These are phyloP conservation scores for Aspergillus avenaceus DNA, from an alignment of 495 filamentous ascomycete species.

Conservation along the genomic window DNA sequence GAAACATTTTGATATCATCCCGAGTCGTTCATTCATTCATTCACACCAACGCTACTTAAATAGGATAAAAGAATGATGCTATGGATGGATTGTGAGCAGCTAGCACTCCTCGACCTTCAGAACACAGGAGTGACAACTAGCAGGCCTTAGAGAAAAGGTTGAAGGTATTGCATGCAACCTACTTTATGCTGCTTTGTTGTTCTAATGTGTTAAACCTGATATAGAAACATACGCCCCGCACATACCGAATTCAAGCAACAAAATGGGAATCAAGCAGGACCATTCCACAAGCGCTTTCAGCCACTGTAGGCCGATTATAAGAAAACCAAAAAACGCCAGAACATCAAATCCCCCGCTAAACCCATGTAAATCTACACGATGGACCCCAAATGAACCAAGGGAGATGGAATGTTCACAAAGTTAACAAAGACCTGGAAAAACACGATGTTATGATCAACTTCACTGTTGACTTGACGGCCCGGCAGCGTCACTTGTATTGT, in stretches of 20 bases:
- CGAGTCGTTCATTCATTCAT: no score
- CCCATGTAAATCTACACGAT: background rate
- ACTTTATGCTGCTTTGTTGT: no score
- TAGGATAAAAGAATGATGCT: no score
- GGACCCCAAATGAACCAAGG: background rate
- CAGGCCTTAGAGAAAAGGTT: no score
- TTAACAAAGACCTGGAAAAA: conserved; percentile 5
- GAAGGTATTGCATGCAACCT: no score
- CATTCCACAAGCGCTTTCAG: background rate
- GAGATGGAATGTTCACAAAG: conserved; percentile 6
- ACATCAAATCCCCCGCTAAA: conserved; percentile 13
- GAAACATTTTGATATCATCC: no score
- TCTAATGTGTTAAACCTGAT: no score
- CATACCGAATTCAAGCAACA: background rate
- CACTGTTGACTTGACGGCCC: conserved; percentile 12
- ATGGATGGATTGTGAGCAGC: no score
- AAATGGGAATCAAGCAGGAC: background rate
- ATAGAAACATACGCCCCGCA: no score
- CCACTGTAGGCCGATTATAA: background rate
- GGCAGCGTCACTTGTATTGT: conserved; percentile 19
- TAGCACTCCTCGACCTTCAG: no score
- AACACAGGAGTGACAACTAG: no score
- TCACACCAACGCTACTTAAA: no score
- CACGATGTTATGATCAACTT: background rate
- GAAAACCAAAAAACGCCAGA: conserved; percentile 7